Evolutionary conservation across 2,329 filamentous ascomycete species (phyloP), one percentile per base, ranked within the genome.

Genomic region (Blastomyces gilchristii): DNA sequence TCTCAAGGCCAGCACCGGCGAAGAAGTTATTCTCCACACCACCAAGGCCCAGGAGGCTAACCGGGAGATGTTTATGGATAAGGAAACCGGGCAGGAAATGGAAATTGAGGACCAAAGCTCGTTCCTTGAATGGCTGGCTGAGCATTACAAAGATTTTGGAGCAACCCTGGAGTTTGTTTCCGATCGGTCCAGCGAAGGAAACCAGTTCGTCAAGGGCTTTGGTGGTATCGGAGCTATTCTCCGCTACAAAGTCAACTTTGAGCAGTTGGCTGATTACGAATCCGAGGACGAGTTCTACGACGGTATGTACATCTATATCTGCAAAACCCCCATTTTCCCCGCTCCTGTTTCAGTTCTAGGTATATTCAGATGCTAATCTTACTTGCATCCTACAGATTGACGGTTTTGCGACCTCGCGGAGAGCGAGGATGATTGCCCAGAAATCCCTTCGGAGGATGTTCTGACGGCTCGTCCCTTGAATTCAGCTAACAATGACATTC

Each of bases 181-280:
- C 58, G 95, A 99, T 76, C 88, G 91, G 68, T 97, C 93, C 65
- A 96, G 90, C 65, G 94, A 99, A 80, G 94, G 94, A 75, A 99
- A 99, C 80, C 94, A 99, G 82, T 99, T 99, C 79, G 94, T 99
- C 73, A 97, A 97, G 82, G 94, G 94, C 67, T 99, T 99, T 74
- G 94, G 94, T 87, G 94, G 94, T 74, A 96, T 99, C 71, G 94
- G 94, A 69, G 93, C 93, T 68, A 88, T 99, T 73, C 86, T 99
- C 75, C 91, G 94, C 71, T 99, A 99, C 87, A 97, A 97, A 83
- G 91, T 99, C 83, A 99, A 99, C 83, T 99, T 99, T 81, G 95
- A 99, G 81, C 95, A 99, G 79, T 85, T 99, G 78, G 89, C 88
- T 78, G 94, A 97, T 77, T 83, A 89, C 77, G 86, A 89, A 73